These are phyloP conservation scores for Globisporangium echinulatum DNA, from an alignment of 352 stramenopile genomes.

Conservation along the genomic window DNA sequence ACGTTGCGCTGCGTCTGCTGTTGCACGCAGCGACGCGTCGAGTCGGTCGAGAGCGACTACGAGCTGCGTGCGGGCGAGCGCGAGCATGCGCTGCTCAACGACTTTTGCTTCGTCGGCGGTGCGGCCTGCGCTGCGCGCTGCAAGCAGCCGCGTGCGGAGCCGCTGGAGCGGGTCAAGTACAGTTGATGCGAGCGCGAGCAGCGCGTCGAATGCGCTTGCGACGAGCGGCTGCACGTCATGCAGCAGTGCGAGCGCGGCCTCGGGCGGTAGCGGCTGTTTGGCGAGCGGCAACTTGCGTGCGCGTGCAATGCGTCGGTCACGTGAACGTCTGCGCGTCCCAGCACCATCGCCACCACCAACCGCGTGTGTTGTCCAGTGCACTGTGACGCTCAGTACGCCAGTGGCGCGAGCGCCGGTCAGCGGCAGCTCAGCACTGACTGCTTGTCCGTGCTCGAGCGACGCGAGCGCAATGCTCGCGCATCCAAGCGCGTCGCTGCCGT, in stretches of 20 bases:
- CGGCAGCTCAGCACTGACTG: constrained; percentile 31
- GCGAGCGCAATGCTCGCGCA: constrained; percentile 31
- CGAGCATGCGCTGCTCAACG: constrained; percentile 47
- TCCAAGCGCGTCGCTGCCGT: constrained; percentile 36
- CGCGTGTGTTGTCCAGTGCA: constrained; percentile 33
- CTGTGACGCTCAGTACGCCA: constrained; percentile 35
- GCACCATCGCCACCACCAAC: no score
- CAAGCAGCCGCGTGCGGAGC: constrained; percentile 32
- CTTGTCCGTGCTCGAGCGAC: constrained; percentile 33
- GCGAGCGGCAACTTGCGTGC: constrained; percentile 15
- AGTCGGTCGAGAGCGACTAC: constrained; percentile 1
- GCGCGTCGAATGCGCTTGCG: constrained; percentile 15
- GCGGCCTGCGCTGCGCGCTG: constrained; percentile 31
- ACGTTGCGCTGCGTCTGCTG: not conserved
- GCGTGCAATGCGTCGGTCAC: not conserved
- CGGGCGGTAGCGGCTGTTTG: constrained; percentile 20
- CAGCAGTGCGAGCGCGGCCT: constrained; percentile 13
- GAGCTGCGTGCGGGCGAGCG: constrained; percentile 20
- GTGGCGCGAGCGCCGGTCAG: constrained; percentile 20
- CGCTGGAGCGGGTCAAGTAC: constrained; percentile 46
- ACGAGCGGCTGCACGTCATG: constrained; percentile 11
- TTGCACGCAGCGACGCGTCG: constrained; percentile 1
- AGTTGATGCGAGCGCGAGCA: constrained; percentile 21
- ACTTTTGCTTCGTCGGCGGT: constrained; percentile 77
- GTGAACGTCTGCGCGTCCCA: not conserved